Percentiles rank a stretch among this genome's conserved stretches.
phyloP scores from a whole-genome alignment of 2,329 filamentous ascomycete species.

The Calonectria naviculata region DNA sequence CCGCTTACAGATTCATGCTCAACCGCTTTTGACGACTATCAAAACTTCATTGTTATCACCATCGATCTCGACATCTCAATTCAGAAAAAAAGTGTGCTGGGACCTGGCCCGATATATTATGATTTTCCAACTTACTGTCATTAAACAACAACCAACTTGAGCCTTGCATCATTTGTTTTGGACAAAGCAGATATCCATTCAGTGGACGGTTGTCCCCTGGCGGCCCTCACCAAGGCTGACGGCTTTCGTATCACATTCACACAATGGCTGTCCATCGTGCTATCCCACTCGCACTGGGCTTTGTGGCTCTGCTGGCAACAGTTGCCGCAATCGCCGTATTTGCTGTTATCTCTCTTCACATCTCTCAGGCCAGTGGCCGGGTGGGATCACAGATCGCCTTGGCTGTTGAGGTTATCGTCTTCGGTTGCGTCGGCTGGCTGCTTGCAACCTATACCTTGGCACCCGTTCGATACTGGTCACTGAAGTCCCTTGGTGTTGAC shows the following conservation, averaged over 20 bases:
- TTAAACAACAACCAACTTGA: background rate
- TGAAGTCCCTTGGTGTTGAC: conserved; percentile 36
- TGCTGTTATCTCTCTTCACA: conserved; percentile 31
- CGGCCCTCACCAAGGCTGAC: conserved; percentile 7
- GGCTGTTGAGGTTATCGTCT: conserved; percentile 40
- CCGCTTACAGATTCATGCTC: background rate
- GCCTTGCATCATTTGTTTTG: background rate
- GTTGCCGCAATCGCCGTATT: conserved; percentile 33
- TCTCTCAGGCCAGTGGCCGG: conserved; percentile 34
- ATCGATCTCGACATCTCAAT: background rate
- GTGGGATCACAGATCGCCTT: conserved; percentile 41
- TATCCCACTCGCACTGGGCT: conserved; percentile 33
- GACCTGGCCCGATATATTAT: conserved; percentile 8
- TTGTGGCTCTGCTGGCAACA: conserved; percentile 35
- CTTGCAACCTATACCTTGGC: conserved; percentile 47
- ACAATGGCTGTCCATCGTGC: conserved; percentile 31
- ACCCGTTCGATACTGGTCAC: conserved; percentile 37
- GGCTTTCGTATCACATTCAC: conserved; percentile 10
- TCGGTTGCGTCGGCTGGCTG: conserved; percentile 40
- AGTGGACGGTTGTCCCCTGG: conserved; percentile 14
- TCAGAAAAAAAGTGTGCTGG: background rate
- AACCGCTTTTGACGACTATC: background rate
- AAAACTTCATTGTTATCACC: background rate
- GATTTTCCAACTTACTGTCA: conserved; percentile 3
- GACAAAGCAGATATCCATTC: background rate